These are phyloP conservation scores for Taiwanofungus camphoratus DNA, from an alignment of 1,284 basidiomycete genomes.

Conservation along the genomic window DNA sequence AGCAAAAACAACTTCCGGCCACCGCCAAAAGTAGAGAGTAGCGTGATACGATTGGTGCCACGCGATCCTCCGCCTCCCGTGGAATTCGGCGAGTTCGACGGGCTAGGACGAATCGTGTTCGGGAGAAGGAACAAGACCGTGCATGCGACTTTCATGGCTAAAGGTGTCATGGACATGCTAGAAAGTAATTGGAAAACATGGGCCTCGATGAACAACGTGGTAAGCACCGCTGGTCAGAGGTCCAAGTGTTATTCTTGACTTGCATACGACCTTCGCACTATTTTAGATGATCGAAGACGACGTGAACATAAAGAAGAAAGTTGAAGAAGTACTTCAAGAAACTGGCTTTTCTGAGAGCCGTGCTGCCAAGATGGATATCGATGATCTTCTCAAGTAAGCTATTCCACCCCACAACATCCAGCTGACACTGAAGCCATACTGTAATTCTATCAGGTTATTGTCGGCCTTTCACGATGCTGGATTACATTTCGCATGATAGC, in stretches of 20 bases:
- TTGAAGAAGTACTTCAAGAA: conserved; percentile 72
- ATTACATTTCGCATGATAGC: conserved; percentile 69
- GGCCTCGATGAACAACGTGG: conserved; percentile 79
- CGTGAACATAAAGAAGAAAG: conserved; percentile 63
- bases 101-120: conserved; percentile 88
- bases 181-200: conserved; percentile 95
- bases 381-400: conserved; percentile 68
- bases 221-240: conserved; percentile 20
- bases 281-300: conserved; percentile 68
- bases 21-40: conserved; percentile 91
- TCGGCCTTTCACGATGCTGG: conserved; percentile 81
- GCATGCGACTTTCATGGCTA: conserved; percentile 85
- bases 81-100: conserved; percentile 97
- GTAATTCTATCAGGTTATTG: conserved; percentile 41
- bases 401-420: not conserved
- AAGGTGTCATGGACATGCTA: conserved; percentile 91
- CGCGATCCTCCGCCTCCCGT: conserved; percentile 94
- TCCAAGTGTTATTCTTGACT: too few species aligned
- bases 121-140: conserved; percentile 88
- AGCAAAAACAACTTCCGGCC: conserved; percentile 96
- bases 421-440: too few species aligned
- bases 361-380: conserved; percentile 78
- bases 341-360: conserved; percentile 62
- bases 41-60: conserved; percentile 88
- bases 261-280: not conserved